A percentile compares a stretch with the other conserved stretches of the same genome.
These are phyloP conservation scores for Clavispora asparagi DNA, from an alignment of 805 yeast species.

Conservation along the genomic window DNA sequence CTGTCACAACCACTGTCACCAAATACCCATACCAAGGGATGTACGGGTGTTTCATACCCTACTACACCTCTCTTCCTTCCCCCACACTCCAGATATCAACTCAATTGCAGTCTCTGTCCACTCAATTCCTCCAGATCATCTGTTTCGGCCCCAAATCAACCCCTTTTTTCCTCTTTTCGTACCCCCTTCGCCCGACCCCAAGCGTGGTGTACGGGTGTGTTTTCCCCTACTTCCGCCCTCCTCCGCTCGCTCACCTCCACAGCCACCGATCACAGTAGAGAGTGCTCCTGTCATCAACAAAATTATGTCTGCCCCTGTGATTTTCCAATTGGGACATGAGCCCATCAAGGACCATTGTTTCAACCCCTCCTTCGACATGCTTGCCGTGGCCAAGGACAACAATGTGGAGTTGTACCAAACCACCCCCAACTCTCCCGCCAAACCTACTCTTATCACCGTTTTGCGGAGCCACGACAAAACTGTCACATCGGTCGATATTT, in stretches of 20 bases:
- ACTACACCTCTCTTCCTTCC: background rate
- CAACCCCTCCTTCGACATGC: slow-evolving; percentile 53
- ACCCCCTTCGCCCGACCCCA: background rate
- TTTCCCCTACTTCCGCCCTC: background rate
- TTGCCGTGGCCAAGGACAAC: slow-evolving; percentile 81
- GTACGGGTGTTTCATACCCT: background rate
- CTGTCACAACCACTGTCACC: too few species aligned
- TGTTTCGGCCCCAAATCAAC: too few species aligned
- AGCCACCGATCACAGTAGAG: slow-evolving; percentile 13
- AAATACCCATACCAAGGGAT: too few species aligned
- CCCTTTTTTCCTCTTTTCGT: background rate
- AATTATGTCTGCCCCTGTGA: slow-evolving; percentile 23
- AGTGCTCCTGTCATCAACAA: slow-evolving; percentile 13
- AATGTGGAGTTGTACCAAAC: slow-evolving; percentile 70
- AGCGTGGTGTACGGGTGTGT: slow-evolving; percentile 6
- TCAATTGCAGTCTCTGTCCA: too few species aligned
- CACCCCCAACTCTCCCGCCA: slow-evolving; percentile 29
- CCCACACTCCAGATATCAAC: too few species aligned
- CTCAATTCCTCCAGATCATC: background rate
- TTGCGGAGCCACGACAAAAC: slow-evolving; percentile 87
- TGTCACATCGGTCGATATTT: slow-evolving; percentile 91
- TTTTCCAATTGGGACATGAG: slow-evolving; percentile 67
- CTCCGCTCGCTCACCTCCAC: background rate
- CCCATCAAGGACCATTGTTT: slow-evolving; percentile 93
- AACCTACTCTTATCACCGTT: slow-evolving; percentile 59